A percentile compares a stretch with the other conserved stretches of the same genome.
Conservation (phyloP, 176 grass and related monocot species). For the Aegilops sharonensis region DNA sequence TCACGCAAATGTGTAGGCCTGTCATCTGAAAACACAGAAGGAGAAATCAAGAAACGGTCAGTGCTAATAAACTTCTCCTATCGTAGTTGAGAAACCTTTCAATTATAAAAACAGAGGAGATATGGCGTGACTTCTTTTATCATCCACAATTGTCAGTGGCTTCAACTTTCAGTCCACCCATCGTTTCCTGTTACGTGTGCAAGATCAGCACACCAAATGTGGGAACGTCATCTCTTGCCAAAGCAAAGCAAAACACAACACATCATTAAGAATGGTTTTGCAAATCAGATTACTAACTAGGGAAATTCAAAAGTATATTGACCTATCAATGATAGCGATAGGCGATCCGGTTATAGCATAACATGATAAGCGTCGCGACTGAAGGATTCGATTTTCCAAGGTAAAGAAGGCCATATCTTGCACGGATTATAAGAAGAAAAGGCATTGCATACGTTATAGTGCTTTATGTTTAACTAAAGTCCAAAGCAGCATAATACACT, state of each 20-base stretch:
- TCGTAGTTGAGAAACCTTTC: slow-evolving; percentile 35
- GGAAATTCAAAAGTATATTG: slow-evolving; percentile 24
- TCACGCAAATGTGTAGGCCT: background rate
- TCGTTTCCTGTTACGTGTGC: slow-evolving; percentile 24
- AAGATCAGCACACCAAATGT: slow-evolving; percentile 27
- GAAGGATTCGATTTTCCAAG: slow-evolving; percentile 20
- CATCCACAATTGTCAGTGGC: slow-evolving; percentile 42
- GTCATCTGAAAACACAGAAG: background rate
- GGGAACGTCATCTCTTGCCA: slow-evolving; percentile 32
- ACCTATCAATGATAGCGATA: slow-evolving; percentile 8
- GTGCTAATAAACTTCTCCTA: background rate
- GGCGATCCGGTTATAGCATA: slow-evolving; percentile 29
- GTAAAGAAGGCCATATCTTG: slow-evolving; percentile 20
- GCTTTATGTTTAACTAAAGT: background rate
- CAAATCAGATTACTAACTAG: slow-evolving; percentile 15
- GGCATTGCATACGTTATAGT: background rate
- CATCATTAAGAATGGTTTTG: background rate
- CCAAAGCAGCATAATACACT: background rate
- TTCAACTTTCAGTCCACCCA: slow-evolving; percentile 32
- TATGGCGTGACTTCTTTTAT: slow-evolving; percentile 32
- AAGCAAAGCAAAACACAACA: slow-evolving; percentile 17
- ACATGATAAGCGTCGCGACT: slow-evolving; percentile 22
- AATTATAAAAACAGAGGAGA: slow-evolving; percentile 34
- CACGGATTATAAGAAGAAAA: background rate
- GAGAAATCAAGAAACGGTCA: background rate